Base-by-base conservation (phyloP, 371 early-diverging fungal species). In the Gilbertella persicaria region DNA sequence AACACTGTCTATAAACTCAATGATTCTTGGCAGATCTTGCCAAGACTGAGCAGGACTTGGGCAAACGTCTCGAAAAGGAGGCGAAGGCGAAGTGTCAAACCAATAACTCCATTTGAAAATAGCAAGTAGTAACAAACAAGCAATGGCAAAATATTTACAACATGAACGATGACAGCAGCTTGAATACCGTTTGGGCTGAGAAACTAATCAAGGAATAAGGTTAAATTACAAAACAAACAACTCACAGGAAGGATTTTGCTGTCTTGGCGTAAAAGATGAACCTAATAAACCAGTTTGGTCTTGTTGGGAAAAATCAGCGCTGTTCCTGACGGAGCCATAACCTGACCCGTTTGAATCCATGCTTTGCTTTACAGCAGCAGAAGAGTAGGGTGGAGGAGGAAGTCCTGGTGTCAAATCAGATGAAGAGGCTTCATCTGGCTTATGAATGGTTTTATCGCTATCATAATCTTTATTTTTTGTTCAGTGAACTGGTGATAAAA, bases 311-410 rank as follows among this genome's bases (percentile, higher is more conserved):
- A n/a, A 25, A 23, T 47, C 24, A 5, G 47, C 35, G 5, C 40
- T 51, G 25, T 33, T 21, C 13, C 50, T 37, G 4, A 55, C 7
- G 13, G 55, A 38, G 8, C 49, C 58, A 40, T 58, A 58, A 1
- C 13, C 50, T 17, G 42, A 42, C 3, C 30, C 35, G 5, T 55
- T 42, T 19, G 50, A 37, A n/a, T 30, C 44, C 21, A 30, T 40
- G 8, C 40, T 41, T 8, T 25, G 24, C 33, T 9, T 12, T 43
- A 19, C 5, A 19, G 25, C 23, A 28, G 14, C 51, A 14, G 51
- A 46, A 5, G 50, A 50, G 33, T 58, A 58, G 26, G 60, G 60
- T 20, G 60, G 60, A 1, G 60, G 55, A 9, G 50, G 50, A 5
- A 38, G 2, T n/a, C n/a, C n/a, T n/a, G n/a, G n/a, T n/a, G n/a